Base-by-base conservation (phyloP, 2,329 filamentous ascomycete species). In the Monosporascus sp. region DNA sequence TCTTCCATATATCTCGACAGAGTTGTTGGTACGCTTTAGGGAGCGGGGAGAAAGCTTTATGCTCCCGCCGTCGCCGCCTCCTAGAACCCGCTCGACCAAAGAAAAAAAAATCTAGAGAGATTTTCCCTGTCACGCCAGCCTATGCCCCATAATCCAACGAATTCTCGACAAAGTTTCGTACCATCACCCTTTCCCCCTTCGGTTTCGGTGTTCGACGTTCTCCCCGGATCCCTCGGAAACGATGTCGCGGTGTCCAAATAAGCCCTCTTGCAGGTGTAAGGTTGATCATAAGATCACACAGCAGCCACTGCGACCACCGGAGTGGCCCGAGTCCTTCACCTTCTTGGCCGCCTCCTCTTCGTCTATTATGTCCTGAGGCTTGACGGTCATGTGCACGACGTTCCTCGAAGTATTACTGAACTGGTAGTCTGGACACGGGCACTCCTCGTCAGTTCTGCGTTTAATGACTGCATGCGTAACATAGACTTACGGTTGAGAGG, bases 351-450 rank as follows among this genome's bases (percentile, higher is more conserved):
- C 83, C 62, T 83, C 81, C 59, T 85, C 82, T 63, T 89, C 87
- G 54, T 90, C 87, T 48, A 88, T 76, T 40, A 88, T 75, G 62
- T 90, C 87, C 65, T 88, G 86, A 1, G 87, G 87, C 64, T 87
- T 87, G 63, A 91, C 79, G 1, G 86, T 89, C 86, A 91, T 90
- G 68, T 91, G 87, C 19, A 91, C 80, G 47, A 90, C 85, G 61
- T 90, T 90, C 1, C 84, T 78, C 16, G 76, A 71, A 52, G 84
- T 79, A 47, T 73, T 74, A 61, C 80, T 84, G 68, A 90, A 88
- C 57, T 79, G 82, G 63, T 84, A 87, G 52, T 89, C 87, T 90
- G 58, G 51, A 36, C 11, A 44, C 11, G 17, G 37, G 22, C 11
- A 24, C 11, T 6, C 46, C 7, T 24, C 7, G 37, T 27, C 52